Evolutionary conservation across 306 rosid genomes (phyloP), one percentile per base, ranked within the genome.

Genomic region (Fragaria ananassa): DNA sequence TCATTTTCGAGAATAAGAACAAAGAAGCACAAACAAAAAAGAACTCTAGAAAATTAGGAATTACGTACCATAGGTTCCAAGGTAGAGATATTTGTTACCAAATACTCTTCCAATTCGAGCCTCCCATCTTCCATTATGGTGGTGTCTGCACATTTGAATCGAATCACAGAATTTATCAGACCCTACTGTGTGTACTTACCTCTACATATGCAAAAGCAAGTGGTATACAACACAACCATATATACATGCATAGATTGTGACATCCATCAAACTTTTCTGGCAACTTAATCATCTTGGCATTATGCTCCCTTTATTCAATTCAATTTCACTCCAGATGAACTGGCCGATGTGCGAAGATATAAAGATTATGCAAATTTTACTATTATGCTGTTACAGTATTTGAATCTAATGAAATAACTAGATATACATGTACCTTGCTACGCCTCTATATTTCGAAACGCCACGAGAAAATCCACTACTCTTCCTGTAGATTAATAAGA

Each of bases 391-490:
- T 46, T 19, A 27, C 18, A 14, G 44, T 14, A 4, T 49, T 4
- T 15, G 54, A 13, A 46, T 41, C 44, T 12, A 46, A 50, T 68
- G 35, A 70, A 25, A 70, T 23, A 50, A 50, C 17, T 25, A 23
- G 8, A 8, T 54, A 25, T 62, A 18, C 1, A 11, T 8, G 34
- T 84, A 95, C 99, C 99, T 90, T 57, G 99, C 99, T 0, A 95
- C 97, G 0, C 99, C 99, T 82, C 99, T 89, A 54, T 92, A 95
- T 74, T 92, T 95, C 8, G 99, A 95, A 64, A 92, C 97, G 64
- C 99, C 99, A 17, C 99, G 88, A 35, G 99, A 95, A 78, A 95
- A 95, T 18, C 99, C 99, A 81, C 97, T 95, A 82, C 99, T 95
- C 87, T 87, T 95, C 80, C 99, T 95, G 86, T 70, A 31, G 18